Conservation (phyloP, 2,329 filamentous ascomycete species). For the Colletotrichum chlorophyti region DNA sequence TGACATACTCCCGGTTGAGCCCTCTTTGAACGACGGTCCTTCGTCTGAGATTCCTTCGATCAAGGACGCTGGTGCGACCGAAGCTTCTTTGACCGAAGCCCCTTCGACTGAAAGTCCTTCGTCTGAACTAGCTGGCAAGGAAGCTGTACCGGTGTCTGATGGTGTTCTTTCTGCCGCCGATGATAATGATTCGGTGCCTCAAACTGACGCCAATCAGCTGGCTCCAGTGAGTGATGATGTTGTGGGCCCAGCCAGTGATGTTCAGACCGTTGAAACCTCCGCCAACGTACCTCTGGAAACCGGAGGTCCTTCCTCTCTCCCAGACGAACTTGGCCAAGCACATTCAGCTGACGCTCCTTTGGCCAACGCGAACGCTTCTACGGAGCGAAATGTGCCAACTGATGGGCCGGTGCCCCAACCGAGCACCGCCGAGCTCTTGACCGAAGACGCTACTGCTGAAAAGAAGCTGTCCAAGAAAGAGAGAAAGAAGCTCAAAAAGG, state of each 20-base stretch:
- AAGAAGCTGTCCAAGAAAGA: constrained; percentile 33
- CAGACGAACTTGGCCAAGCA: background rate
- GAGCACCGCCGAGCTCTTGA: background rate
- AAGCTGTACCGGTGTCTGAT: background rate
- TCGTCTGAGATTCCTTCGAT: background rate
- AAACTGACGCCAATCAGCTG: background rate
- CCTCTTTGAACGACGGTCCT: background rate
- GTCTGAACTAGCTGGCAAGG: too few relatives aligned
- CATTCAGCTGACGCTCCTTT: background rate
- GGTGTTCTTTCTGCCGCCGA: background rate
- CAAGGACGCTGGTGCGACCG: background rate
- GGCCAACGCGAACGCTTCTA: background rate
- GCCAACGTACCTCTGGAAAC: background rate
- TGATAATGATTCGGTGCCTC: background rate
- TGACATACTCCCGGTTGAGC: background rate
- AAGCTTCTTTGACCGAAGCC: background rate
- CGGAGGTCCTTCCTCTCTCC: background rate
- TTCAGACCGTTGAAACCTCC: background rate
- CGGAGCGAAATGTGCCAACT: background rate
- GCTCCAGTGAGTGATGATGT: background rate
- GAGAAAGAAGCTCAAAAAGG: constrained; percentile 35
- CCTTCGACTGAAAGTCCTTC: background rate
- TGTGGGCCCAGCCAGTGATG: background rate
- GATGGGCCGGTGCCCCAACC: background rate
- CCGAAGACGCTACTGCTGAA: background rate